Base-by-base conservation (phyloP, 225 moss, liverwort and hornwort genomes). In the Sphagnum tenellum region DNA sequence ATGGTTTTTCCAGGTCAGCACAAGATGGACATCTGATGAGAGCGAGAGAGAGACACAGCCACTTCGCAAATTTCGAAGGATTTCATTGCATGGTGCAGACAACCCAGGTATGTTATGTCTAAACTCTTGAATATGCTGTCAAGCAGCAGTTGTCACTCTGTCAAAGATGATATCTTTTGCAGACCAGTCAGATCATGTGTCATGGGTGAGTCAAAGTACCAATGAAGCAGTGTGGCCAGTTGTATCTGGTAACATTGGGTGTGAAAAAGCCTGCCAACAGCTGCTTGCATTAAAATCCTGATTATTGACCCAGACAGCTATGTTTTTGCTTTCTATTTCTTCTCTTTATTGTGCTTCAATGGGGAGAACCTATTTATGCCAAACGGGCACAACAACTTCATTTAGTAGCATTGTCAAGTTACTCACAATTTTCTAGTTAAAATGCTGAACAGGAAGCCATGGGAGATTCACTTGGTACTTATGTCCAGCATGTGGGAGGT, bases 31-130 rank as follows among this genome's bases (percentile, higher is more conserved):
- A 45, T 57, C 73, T 50, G 73, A 71, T 55, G 78, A 78, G 0
- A 64, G 55, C 3, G 47, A 62, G 12, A 81, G 61, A 62, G 73
- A 67, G 55, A 6, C 9, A 56, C 59, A 69, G 11, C 62, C 69
- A 0, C 45, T 54, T 5, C 73, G 64, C 55, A 73, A 76, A 46
- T 78, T 71, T 49, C 78, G 73, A 4, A 84, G 81, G 62, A 73
- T 84, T 55, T 44, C 81, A 12, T 56, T 84, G 14, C 81, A 80
- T 4, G 84, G 84, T 66, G 73, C 80, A 46, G 84, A 84, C 71
- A 84, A 69, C 64, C 81, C 84, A 47, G 84, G 84, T 84, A 67
- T 29, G 29, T 0, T 0, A 29, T 71, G 77, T 59, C 67, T 61
- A 66, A 44, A 77, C 69, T 50, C 65, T 61, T 74, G 62, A 29